These are phyloP conservation scores for Ustilago hordei DNA, from an alignment of 1,284 basidiomycete genomes.

Conservation along the genomic window DNA sequence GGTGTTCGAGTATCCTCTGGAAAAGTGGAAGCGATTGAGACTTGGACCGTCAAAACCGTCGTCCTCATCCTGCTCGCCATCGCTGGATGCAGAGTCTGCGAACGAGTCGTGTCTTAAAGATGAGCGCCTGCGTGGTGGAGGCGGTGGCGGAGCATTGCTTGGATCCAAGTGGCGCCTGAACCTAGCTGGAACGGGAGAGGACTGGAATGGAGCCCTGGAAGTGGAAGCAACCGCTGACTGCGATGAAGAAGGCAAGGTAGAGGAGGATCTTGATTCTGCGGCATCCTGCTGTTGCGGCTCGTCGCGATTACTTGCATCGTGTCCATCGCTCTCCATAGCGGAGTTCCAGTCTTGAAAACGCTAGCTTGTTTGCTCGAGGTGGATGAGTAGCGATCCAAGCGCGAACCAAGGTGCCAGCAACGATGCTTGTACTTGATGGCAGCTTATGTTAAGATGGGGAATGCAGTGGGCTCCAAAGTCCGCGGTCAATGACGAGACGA, in stretches of 20 bases:
- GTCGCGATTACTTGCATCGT: background rate
- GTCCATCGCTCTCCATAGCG: background rate
- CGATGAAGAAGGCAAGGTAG: background rate
- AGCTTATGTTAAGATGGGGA: no score
- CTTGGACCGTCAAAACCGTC: slow-evolving; percentile 17
- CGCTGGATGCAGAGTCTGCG: background rate
- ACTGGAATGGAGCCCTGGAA: slow-evolving; percentile 15
- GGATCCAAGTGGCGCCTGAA: slow-evolving; percentile 16
- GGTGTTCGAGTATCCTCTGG: slow-evolving; percentile 6
- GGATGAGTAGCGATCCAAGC: background rate
- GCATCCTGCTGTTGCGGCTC: slow-evolving; percentile 2
- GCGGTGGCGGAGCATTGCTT: background rate
- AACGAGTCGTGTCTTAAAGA: slow-evolving; percentile 10
- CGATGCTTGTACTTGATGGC: background rate
- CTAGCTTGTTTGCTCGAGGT: background rate
- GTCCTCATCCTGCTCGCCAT: slow-evolving; percentile 10
- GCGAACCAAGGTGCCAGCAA: background rate
- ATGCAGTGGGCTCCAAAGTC: background rate
- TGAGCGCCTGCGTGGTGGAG: background rate
- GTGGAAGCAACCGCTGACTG: slow-evolving; percentile 4
- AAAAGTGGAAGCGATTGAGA: slow-evolving; percentile 2
- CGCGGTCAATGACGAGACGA: background rate
- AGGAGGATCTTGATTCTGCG: background rate
- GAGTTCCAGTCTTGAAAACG: background rate
- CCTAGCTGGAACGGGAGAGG: slow-evolving; percentile 25